Evolutionary conservation across 2,329 filamentous ascomycete genomes (phyloP), one percentile per base, ranked within the genome.

Genomic region (Colletotrichum sp.): DNA sequence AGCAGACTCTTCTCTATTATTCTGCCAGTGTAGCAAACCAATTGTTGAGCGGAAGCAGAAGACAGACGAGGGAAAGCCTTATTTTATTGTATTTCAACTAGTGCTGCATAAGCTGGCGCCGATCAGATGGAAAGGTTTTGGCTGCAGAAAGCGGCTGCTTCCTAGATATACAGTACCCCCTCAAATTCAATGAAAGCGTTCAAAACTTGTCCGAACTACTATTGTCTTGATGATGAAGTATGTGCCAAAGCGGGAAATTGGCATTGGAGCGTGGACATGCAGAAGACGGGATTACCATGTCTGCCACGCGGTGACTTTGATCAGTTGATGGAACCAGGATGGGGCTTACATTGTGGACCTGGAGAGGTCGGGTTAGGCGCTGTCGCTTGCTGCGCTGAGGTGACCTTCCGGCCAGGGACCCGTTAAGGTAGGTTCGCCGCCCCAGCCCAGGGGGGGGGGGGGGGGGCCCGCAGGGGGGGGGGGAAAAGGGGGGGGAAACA

Each of bases 391-490:
- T 49, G 44, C 7, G 63, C 26, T 52, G 63, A 49, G 34, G 55
- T 65, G 70, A 49, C 63, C 39, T 28, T 60, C 36, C 49, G 44
- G 36, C 59, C 65, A 69, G 34, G 70, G 52, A 34, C 64, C 44
- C 63, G n/a, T 76, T 74, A 21, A 76, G 71, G 74, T 52, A 76
- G 59, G 70, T 69, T 74, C 74, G 74, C 74, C 70, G 74, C 71
- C 69, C 62, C 62, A 49, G 30, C 44, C 10, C 44, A 21, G n/a
- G 44, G 60, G 57, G 57, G 62, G 52, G 8, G 57, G 62, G 52
- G 8, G 57, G 62, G 52, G 8, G n/a, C n/a, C n/a, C n/a, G n/a
- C n/a, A n/a, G n/a, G n/a, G n/a, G n/a, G n/a, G n/a, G n/a, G n/a
- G n/a, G n/a, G n/a, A n/a, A n/a, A n/a, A n/a, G n/a, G n/a, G n/a